Evolutionary conservation across 805 yeast genomes (phyloP).

Genomic region (Myxozyma nipponensis): DNA sequence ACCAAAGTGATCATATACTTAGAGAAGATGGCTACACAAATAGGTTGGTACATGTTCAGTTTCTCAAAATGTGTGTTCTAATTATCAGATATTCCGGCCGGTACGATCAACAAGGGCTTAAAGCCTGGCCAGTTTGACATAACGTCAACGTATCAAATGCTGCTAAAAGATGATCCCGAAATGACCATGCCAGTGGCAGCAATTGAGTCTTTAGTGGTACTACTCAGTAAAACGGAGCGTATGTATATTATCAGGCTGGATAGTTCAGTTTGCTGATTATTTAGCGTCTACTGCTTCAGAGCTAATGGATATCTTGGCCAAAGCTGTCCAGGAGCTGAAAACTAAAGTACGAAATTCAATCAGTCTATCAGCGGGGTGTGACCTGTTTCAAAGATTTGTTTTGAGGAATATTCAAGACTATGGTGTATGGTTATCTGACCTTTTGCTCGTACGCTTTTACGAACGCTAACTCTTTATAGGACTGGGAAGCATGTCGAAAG

Average conservation of each 20-base stretch:
- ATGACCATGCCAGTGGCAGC: slow-evolving; percentile 99
- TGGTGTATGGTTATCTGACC: slow-evolving; percentile 38
- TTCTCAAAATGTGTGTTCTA: too few species aligned
- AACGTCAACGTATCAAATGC: slow-evolving; percentile 70
- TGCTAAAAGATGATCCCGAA: slow-evolving; percentile 85
- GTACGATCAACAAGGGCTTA: too few species aligned
- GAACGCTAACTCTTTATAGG: slow-evolving; percentile 35
- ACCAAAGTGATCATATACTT: too few species aligned
- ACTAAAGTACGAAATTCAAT: slow-evolving; percentile 82
- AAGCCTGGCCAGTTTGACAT: slow-evolving; percentile 69
- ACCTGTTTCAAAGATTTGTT: slow-evolving; percentile 89
- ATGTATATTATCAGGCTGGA: slow-evolving; percentile 18
- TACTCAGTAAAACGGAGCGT: slow-evolving; percentile 73
- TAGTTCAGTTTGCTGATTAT: background rate
- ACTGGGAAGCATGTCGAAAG: slow-evolving; percentile 89
- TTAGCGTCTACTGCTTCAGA: slow-evolving; percentile 84
- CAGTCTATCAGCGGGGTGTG: slow-evolving; percentile 95
- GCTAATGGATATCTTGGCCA: slow-evolving; percentile 72
- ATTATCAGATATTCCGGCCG: too few species aligned
- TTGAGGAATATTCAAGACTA: slow-evolving; percentile 77
- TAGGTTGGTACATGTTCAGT: too few species aligned
- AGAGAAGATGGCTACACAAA: too few species aligned
- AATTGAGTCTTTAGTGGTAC: slow-evolving; percentile 84
- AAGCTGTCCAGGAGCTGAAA: slow-evolving; percentile 72
- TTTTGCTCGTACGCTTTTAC: background rate